These are phyloP conservation scores for Kazachstania psychrophila DNA, from an alignment of 805 yeast species.

Conservation along the genomic window DNA sequence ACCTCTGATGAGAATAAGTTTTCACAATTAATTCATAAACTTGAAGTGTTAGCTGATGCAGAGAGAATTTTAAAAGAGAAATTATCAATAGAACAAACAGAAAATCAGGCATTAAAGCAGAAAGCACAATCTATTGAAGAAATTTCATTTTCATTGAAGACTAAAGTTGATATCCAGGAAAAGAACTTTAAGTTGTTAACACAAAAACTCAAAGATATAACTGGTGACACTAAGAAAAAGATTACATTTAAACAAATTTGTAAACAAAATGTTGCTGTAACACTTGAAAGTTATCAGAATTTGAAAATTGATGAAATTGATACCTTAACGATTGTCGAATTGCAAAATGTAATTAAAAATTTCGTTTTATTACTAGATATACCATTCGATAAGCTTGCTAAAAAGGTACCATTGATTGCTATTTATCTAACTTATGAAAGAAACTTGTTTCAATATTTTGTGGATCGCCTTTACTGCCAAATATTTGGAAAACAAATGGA, in stretches of 20 bases:
- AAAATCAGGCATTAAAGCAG: background rate
- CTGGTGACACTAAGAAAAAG: slow-evolving; percentile 20
- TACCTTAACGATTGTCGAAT: slow-evolving; percentile 19
- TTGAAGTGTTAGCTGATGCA: background rate
- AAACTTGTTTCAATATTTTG: slow-evolving; percentile 25
- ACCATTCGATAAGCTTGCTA: slow-evolving; percentile 25
- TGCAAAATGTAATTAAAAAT: slow-evolving; percentile 32
- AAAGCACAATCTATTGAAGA: background rate
- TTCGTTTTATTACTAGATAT: slow-evolving; percentile 26
- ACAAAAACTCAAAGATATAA: background rate
- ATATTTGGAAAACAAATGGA: slow-evolving; percentile 26
- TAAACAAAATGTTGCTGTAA: background rate
- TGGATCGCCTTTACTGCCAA: slow-evolving; percentile 25
- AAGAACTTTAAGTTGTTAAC: background rate
- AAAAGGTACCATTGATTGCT: slow-evolving; percentile 22
- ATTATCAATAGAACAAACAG: background rate
- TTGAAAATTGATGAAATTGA: slow-evolving; percentile 24
- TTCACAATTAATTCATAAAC: background rate
- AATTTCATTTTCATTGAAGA: background rate
- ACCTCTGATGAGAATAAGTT: background rate
- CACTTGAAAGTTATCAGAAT: slow-evolving; percentile 1
- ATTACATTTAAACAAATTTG: slow-evolving; percentile 11
- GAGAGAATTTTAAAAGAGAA: background rate
- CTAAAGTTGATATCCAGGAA: background rate
- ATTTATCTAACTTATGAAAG: slow-evolving; percentile 23